A percentile compares a stretch with the other conserved stretches of the same genome.
Evolutionary conservation across 2,329 filamentous ascomycete genomes (phyloP).

Genomic region (Cercospora zeina): DNA sequence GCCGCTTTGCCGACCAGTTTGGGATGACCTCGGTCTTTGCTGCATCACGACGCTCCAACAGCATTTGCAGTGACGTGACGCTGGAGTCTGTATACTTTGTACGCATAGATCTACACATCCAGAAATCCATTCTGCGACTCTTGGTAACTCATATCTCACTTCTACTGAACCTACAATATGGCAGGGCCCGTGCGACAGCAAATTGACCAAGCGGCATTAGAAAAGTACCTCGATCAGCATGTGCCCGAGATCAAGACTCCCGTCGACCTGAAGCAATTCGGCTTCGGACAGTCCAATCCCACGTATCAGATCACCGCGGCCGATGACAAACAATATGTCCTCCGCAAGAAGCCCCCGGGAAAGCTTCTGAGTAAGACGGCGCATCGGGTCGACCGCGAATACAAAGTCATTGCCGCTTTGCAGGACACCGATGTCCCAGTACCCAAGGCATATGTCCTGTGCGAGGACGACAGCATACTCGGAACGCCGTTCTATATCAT

Average conservation of each 20-base stretch:
- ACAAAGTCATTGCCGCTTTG: slow-evolving; percentile 83
- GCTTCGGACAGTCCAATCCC: slow-evolving; percentile 86
- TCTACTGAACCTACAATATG: slow-evolving; percentile 52
- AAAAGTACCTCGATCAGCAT: slow-evolving; percentile 71
- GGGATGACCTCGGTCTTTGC: slow-evolving; percentile 5
- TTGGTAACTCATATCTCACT: not conserved
- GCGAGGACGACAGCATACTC: slow-evolving; percentile 75
- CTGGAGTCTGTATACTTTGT: not conserved
- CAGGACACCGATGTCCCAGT: slow-evolving; percentile 79
- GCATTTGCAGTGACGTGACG: not conserved
- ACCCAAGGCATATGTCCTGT: slow-evolving; percentile 78
- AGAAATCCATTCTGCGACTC: not conserved
- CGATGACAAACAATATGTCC: slow-evolving; percentile 71
- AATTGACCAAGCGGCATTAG: slow-evolving; percentile 77
- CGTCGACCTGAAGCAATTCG: slow-evolving; percentile 87
- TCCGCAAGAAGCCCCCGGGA: slow-evolving; percentile 96
- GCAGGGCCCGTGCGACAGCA: slow-evolving; percentile 84
- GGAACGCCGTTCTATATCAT: slow-evolving; percentile 97
- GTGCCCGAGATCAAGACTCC: slow-evolving; percentile 81
- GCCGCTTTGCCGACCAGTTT: not conserved
- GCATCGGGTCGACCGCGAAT: slow-evolving; percentile 95
- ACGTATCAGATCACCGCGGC: slow-evolving; percentile 86
- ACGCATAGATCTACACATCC: slow-evolving; percentile 1
- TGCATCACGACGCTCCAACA: not conserved
- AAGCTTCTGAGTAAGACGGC: slow-evolving; percentile 88